Base-by-base conservation (phyloP, 257 asterid species). In the Gentiana straminea region DNA sequence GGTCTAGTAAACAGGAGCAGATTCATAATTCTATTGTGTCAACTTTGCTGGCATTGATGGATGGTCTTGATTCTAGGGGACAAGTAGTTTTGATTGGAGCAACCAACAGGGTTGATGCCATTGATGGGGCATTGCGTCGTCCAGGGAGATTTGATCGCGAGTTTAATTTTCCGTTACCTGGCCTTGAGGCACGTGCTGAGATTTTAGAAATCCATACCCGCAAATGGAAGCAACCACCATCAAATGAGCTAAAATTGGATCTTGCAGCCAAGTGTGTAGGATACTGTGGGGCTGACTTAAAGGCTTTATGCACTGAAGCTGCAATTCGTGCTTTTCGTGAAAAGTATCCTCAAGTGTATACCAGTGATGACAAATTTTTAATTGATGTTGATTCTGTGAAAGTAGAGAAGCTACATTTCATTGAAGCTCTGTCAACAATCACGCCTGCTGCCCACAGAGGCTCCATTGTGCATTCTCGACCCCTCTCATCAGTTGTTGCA, bases 381-480 rank as follows among this genome's bases (percentile, higher is more conserved):
- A 92, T 92, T 70, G 94, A 92, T 65, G 93, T 92, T 55, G 94
- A 92, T n/a, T 83, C 97, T 41, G 99, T 92, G 58, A 77, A 51
- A 73, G 99, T 92, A 61, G 94, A 81, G 61, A 92, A 81, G 74
- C 73, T 80, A 71, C 95, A 92, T 61, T 92, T 92, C 66, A 35
- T 81, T 12, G 99, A 88, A 70, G 95, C 99, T 55, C 85, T 92
- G 99, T 72, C 91, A 38, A 78, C 94, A 58, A 92, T 92, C 79
- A 92, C 95, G 32, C 97, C 99, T 49, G 99, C 99, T 64, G 99
- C 99, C 61, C 99, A 92, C 68, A 85, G 99, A 80, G 99, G 99
- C 70, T 81, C 99, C 46, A 76, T 88, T 45, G 94, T 92, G 58
- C 94, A 80, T 71, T 92, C 97, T 35, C 78, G 95, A 74, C 99